Conservation (phyloP, 1,139 yeast genomes). For the Pichia sp. region DNA sequence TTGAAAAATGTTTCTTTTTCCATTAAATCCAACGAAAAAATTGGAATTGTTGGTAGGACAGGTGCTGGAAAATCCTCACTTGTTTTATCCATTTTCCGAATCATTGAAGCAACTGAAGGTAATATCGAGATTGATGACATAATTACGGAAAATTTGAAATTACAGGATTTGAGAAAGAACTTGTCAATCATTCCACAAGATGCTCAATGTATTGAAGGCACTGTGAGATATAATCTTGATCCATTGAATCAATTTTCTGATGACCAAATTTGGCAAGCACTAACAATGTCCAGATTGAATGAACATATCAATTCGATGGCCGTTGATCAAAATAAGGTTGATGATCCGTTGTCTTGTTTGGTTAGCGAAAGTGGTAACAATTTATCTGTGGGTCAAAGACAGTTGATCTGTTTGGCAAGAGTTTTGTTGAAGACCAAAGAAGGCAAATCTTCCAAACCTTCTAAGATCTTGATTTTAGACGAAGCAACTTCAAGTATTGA, state of each 20-base stretch:
- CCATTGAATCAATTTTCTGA: constrained; percentile 46
- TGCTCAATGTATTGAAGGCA: constrained; percentile 58
- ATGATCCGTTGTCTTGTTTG: constrained; percentile 30
- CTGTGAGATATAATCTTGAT: constrained; percentile 52
- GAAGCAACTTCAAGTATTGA: constrained; percentile 89
- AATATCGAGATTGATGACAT: constrained; percentile 41
- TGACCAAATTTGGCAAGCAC: constrained; percentile 45
- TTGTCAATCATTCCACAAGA: constrained; percentile 65
- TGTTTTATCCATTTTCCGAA: constrained; percentile 63
- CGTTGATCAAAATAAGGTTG: constrained; percentile 16
- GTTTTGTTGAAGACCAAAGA: constrained; percentile 40
- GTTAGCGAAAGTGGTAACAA: constrained; percentile 67
- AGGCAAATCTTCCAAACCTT: constrained; percentile 28
- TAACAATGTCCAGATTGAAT: constrained; percentile 45
- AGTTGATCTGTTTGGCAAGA: constrained; percentile 65
- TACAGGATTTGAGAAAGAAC: constrained; percentile 44
- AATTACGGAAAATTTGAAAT: constrained; percentile 37
- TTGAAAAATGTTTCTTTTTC: constrained; percentile 43
- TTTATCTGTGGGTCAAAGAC: constrained; percentile 72
- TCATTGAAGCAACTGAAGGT: constrained; percentile 59
- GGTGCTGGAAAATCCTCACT: constrained; percentile 81
- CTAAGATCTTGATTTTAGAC: constrained; percentile 61
- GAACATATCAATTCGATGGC: constrained; percentile 34
- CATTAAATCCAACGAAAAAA: constrained; percentile 54
- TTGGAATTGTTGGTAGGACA: constrained; percentile 80